A percentile compares a stretch with the other conserved stretches of the same genome.
These are phyloP conservation scores for Solanum pimpinellifolium DNA, from an alignment of 257 asterid species.

Conservation along the genomic window DNA sequence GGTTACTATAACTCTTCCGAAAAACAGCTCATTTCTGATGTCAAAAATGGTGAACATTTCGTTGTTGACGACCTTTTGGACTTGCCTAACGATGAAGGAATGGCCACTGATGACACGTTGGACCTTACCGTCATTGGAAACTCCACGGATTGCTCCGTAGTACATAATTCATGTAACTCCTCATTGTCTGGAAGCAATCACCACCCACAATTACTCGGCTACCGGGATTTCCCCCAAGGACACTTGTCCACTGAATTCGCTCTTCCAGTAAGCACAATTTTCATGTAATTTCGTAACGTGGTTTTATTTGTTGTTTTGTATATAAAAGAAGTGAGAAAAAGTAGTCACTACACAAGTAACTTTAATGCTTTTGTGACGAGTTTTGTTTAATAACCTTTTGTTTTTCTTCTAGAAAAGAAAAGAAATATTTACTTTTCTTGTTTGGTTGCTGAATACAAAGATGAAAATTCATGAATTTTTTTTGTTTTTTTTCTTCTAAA, in stretches of 20 bases:
- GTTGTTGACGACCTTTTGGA: conserved; percentile 69
- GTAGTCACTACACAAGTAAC: neutral
- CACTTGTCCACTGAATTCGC: conserved; percentile 58
- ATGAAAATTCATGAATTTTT: neutral
- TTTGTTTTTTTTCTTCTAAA: neutral
- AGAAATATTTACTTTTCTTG: conserved; percentile 11
- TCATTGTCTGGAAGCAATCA: conserved; percentile 20
- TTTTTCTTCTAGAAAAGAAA: conserved; percentile 12
- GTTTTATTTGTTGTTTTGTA: neutral
- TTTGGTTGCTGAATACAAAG: conserved; percentile 1
- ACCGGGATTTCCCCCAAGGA: conserved; percentile 27
- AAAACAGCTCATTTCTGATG: conserved; percentile 22
- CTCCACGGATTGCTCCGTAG: conserved; percentile 28
- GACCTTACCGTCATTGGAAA: conserved; percentile 10
- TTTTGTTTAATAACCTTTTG: conserved; percentile 16
- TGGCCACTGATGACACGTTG: conserved; percentile 10
- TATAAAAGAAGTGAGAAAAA: neutral
- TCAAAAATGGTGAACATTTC: conserved; percentile 43
- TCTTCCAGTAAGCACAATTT: conserved; percentile 46
- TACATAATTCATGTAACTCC: conserved; percentile 47
- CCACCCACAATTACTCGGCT: conserved; percentile 22
- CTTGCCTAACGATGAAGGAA: conserved; percentile 54
- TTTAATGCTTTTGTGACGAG: conserved; percentile 20
- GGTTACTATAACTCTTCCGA: conserved; percentile 21
- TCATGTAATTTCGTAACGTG: neutral